Percentiles rank a stretch among this genome's conserved stretches.
Conservation (phyloP, 192 early-diverging fungal genomes). For the Linnemannia hyalina region DNA sequence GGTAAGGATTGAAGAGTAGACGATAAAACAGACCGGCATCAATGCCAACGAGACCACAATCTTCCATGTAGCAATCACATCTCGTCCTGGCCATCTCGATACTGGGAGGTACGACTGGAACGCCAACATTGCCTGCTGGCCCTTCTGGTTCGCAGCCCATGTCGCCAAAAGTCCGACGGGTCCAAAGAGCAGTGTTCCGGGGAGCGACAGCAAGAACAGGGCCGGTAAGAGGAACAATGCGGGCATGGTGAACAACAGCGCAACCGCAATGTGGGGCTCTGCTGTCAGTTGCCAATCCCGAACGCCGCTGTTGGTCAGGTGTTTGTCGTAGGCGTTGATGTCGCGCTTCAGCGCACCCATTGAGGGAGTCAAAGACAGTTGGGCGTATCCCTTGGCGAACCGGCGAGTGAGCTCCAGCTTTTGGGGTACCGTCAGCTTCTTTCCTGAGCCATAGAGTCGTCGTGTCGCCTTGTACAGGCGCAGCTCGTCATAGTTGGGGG, state of each 20-base stretch:
- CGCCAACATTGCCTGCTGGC: constrained; percentile 57
- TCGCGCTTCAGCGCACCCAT: constrained; percentile 51
- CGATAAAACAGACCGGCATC: constrained; percentile 49
- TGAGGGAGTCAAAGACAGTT: constrained; percentile 17
- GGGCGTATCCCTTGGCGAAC: constrained; percentile 49
- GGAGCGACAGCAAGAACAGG: constrained; percentile 43
- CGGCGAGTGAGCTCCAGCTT: constrained; percentile 54
- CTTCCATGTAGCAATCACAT: constrained; percentile 64
- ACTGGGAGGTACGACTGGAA: constrained; percentile 60
- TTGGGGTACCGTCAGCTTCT: constrained; percentile 44
- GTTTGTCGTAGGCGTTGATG: constrained; percentile 44
- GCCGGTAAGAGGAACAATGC: constrained; percentile 39
- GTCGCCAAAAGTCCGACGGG: constrained; percentile 50
- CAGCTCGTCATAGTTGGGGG: constrained; percentile 57
- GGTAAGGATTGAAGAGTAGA: constrained; percentile 38
- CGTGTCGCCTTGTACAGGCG: constrained; percentile 56
- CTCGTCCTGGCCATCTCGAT: constrained; percentile 60
- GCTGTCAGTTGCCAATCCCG: constrained; percentile 48
- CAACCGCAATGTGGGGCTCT: constrained; percentile 35
- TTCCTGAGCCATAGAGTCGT: constrained; percentile 46
- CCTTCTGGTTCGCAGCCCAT: constrained; percentile 56
- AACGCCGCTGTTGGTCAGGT: constrained; percentile 22
- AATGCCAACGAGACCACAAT: constrained; percentile 52
- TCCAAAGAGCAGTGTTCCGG: constrained; percentile 54
- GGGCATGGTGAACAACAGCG: constrained; percentile 34